phyloP scores from a whole-genome alignment of 1,284 basidiomycete species.

The Singerocomus inundabilis region DNA sequence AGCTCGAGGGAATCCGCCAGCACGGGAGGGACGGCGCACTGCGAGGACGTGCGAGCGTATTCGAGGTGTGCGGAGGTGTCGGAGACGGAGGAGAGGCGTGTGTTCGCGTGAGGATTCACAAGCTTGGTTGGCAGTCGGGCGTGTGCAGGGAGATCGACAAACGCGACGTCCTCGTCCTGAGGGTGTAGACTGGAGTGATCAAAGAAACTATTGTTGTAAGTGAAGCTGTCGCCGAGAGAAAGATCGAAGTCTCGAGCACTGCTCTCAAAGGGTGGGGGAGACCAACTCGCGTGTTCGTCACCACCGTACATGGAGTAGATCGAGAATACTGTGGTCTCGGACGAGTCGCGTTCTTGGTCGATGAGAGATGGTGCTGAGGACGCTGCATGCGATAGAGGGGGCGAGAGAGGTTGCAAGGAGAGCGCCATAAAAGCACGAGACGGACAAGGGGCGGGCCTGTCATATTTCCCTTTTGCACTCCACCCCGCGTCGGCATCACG shows the following conservation, averaged over 20 bases:
- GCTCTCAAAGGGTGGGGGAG: slow-evolving; percentile 36
- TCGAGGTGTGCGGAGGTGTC: slow-evolving; percentile 12
- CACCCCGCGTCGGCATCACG: no score
- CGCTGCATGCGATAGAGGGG: slow-evolving; percentile 20
- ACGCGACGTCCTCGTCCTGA: slow-evolving; percentile 5
- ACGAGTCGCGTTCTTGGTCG: slow-evolving; percentile 40
- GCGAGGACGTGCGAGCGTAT: slow-evolving; percentile 7
- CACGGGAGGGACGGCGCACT: slow-evolving; percentile 8
- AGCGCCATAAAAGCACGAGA: slow-evolving; percentile 40
- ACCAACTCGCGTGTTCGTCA: slow-evolving; percentile 43
- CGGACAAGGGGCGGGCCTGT: no score
- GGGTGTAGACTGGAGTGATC: slow-evolving; percentile 17
- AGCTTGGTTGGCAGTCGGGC: slow-evolving; percentile 8
- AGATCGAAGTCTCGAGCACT: slow-evolving; percentile 33
- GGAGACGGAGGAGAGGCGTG: slow-evolving; percentile 12
- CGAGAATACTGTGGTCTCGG: slow-evolving; percentile 68
- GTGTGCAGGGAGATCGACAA: slow-evolving; percentile 18
- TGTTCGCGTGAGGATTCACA: slow-evolving; percentile 19
- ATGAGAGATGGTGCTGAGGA: slow-evolving; percentile 35
- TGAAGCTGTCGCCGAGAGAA: slow-evolving; percentile 34
- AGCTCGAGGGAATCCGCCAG: slow-evolving; percentile 20
- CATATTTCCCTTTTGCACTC: no score
- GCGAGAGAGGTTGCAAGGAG: slow-evolving; percentile 34
- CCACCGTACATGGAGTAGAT: slow-evolving; percentile 81
- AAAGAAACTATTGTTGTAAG: slow-evolving; percentile 27